Evolutionary conservation across 768 basidiomycete genomes (phyloP).

Genomic region (Candolleomyces efflorescens): DNA sequence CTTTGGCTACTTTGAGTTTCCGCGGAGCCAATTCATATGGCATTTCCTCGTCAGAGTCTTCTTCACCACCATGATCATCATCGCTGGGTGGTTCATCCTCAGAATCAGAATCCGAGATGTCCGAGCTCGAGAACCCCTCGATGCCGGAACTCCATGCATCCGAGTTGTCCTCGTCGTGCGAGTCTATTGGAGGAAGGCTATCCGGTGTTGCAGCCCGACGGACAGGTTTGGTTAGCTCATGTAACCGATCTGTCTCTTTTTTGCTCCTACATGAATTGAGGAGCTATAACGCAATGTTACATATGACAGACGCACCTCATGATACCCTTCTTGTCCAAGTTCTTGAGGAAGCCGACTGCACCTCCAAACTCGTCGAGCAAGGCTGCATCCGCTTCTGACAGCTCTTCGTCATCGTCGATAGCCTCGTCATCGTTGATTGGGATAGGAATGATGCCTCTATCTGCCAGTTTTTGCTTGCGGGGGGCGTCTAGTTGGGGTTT

Average conservation of each 20-base stretch:
- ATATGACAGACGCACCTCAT: constrained; percentile 50
- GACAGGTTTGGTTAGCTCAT: constrained; percentile 58
- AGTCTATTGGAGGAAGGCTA: constrained; percentile 67
- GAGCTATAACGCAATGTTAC: not conserved
- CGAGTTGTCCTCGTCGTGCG: constrained; percentile 49
- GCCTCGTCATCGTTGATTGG: constrained; percentile 37
- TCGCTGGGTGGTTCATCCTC: constrained; percentile 25
- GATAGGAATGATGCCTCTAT: constrained; percentile 59
- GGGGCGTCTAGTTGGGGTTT: not conserved
- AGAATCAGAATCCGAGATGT: constrained; percentile 16
- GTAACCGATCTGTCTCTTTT: constrained; percentile 72
- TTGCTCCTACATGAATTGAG: constrained; percentile 58
- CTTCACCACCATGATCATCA: constrained; percentile 22
- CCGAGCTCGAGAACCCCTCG: constrained; percentile 22
- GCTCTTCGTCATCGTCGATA: constrained; percentile 45
- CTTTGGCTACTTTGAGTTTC: constrained; percentile 42
- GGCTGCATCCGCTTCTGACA: constrained; percentile 71
- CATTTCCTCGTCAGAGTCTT: constrained; percentile 64
- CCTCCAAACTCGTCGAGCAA: constrained; percentile 61
- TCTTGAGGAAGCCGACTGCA: constrained; percentile 61
- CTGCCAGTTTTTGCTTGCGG: constrained; percentile 53
- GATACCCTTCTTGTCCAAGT: constrained; percentile 76
- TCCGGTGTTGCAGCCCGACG: constrained; percentile 40
- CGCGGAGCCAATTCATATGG: constrained; percentile 66
- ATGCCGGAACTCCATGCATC: constrained; percentile 44